A percentile compares a stretch with the other conserved stretches of the same genome.
Conservation (phyloP, 2,329 filamentous ascomycete genomes). For the Nigrospora oryzae region DNA sequence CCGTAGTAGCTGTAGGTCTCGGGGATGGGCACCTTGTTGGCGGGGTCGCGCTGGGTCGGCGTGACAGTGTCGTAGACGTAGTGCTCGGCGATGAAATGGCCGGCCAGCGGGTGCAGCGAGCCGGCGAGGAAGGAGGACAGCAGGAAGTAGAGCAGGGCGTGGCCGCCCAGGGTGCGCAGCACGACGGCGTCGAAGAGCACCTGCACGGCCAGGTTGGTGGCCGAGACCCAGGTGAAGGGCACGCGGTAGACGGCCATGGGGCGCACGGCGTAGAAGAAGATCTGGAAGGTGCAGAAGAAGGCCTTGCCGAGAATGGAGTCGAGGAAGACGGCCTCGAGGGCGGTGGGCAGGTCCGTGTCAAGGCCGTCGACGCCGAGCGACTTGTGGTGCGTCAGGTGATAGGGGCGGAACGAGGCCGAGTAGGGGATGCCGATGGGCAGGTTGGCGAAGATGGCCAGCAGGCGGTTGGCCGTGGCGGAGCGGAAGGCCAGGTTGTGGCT, state of each 20-base stretch:
- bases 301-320: conserved; percentile 94
- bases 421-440: conserved; percentile 93
- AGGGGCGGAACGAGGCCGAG: conserved; percentile 91
- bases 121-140: conserved; percentile 90
- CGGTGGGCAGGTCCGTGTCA: conserved; percentile 90
- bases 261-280: conserved; percentile 94
- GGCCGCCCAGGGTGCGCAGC: conserved; percentile 48
- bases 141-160: conserved; percentile 73
- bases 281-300: conserved; percentile 99
- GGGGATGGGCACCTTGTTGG: conserved; percentile 60
- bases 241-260: conserved; percentile 92
- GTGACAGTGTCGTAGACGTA: conserved; percentile 67
- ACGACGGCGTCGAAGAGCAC: conserved; percentile 68
- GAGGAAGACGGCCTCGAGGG: conserved; percentile 83
- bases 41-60: conserved; percentile 44
- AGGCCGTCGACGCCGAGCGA: conserved; percentile 93
- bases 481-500: conserved; percentile 95
- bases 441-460: conserved; percentile 90
- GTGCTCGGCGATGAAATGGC: conserved; percentile 98
- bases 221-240: conserved; percentile 77
- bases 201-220: conserved; percentile 73
- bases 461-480: conserved; percentile 67
- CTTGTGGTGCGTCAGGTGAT: conserved; percentile 98
- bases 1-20: conserved; percentile 99
- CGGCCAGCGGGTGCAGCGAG: conserved; percentile 86